A percentile compares a stretch with the other conserved stretches of the same genome.
Evolutionary conservation across 331 rosid species (phyloP).

Genomic region (Dryas integrifolia): DNA sequence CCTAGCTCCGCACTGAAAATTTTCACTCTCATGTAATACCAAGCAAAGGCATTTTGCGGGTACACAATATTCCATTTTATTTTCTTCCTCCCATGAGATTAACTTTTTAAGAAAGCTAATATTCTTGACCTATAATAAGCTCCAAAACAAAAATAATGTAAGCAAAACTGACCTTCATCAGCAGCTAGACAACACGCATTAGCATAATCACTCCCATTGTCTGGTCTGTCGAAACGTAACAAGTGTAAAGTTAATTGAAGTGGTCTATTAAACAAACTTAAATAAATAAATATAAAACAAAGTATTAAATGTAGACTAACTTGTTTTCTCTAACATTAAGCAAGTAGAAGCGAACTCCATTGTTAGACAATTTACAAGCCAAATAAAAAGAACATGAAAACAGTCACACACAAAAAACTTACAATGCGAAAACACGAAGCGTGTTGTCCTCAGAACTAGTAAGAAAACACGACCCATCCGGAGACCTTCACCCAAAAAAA

Average conservation of each 20-base stretch:
- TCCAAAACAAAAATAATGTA: not conserved
- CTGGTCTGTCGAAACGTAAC: constrained; percentile 50
- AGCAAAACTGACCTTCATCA: constrained; percentile 45
- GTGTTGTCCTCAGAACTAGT: constrained; percentile 77
- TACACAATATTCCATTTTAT: not conserved
- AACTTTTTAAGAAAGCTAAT: not conserved
- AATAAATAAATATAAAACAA: too few relatives aligned
- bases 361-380: not conserved
- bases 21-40: not conserved
- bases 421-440: constrained; percentile 68
- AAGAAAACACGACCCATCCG: constrained; percentile 86
- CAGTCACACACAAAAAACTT: constrained; percentile 13
- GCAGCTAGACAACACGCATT: constrained; percentile 34
- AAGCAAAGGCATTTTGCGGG: not conserved
- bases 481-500: constrained; percentile 53
- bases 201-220: constrained; percentile 31
- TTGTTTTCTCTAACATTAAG: not conserved
- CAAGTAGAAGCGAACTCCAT: not conserved
- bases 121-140: not conserved
- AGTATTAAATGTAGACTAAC: not conserved
- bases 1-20: not conserved
- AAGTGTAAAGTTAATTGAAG: not conserved
- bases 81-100: not conserved
- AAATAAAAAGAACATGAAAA: not conserved
- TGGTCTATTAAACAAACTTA: too few relatives aligned